Evolutionary conservation across 495 filamentous ascomycete genomes (phyloP).

Genomic region (Aspergillus carlsbadensis): DNA sequence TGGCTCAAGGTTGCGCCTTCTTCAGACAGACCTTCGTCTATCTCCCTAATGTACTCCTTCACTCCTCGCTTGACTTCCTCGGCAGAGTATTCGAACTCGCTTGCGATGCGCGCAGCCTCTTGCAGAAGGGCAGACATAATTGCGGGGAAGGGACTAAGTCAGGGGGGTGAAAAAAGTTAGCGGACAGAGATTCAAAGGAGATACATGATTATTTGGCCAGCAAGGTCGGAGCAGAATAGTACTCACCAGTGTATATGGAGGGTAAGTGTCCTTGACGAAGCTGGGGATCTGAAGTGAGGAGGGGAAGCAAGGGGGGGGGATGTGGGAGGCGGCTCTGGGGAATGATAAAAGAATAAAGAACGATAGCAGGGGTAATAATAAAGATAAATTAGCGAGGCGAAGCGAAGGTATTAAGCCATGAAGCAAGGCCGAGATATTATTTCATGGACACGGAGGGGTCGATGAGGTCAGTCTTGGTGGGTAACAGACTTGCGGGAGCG

Average conservation of each 20-base stretch:
- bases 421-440: constrained; percentile 17
- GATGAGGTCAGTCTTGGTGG: constrained; percentile 40
- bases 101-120: constrained; percentile 74
- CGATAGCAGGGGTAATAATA: constrained; percentile 8
- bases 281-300: neutral
- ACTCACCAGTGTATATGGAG: neutral
- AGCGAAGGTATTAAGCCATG: constrained; percentile 8
- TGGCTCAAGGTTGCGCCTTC: constrained; percentile 82
- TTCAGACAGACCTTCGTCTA: constrained; percentile 81
- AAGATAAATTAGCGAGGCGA: constrained; percentile 9
- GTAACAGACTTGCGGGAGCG: constrained; percentile 21
- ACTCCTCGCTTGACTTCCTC: constrained; percentile 77
- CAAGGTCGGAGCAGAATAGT: neutral
- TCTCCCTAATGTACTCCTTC: constrained; percentile 79
- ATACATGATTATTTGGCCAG: neutral
- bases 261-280: neutral
- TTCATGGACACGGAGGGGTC: constrained; percentile 27
- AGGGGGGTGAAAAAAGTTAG: no score
- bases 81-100: constrained; percentile 81
- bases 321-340: neutral
- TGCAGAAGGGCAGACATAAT: constrained; percentile 58
- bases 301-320: constrained; percentile 5
- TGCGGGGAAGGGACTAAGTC: constrained; percentile 4
- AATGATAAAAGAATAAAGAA: neutral
- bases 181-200: constrained; percentile 4